Evolutionary conservation across 768 basidiomycete species (phyloP).

Genomic region (Cyclocybe cylindracea): DNA sequence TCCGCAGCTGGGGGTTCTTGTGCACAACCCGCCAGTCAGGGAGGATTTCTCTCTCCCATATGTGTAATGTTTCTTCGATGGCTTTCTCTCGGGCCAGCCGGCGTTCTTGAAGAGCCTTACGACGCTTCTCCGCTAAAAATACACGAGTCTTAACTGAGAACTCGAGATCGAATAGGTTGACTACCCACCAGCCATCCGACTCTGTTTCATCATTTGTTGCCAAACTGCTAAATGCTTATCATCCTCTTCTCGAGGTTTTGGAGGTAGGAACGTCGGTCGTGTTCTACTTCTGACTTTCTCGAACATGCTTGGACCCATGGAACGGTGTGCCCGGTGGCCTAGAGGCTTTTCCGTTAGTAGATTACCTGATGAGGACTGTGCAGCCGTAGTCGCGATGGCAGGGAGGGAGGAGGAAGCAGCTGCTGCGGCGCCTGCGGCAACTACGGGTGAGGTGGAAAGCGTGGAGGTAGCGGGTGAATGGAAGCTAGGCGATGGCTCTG

Average conservation of each 20-base stretch:
- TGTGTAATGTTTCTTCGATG: conserved; percentile 66
- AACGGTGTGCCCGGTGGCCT: conserved; percentile 47
- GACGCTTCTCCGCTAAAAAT: conserved; percentile 66
- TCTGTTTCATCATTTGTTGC: conserved; percentile 86
- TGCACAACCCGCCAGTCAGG: conserved; percentile 83
- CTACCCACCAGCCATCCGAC: conserved; percentile 68
- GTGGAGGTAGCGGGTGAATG: too few species aligned
- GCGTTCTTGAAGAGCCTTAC: conserved; percentile 61
- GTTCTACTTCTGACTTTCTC: conserved; percentile 85
- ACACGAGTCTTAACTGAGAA: conserved; percentile 2
- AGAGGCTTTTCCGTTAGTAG: conserved; percentile 28
- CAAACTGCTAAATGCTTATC: conserved; percentile 83
- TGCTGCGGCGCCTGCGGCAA: neutral
- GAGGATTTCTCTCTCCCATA: conserved; percentile 79
- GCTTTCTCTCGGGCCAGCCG: conserved; percentile 62
- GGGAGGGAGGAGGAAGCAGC: conserved; percentile 10
- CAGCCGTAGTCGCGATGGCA: conserved; percentile 12
- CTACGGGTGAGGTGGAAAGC: too few species aligned
- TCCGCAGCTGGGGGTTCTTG: conserved; percentile 62
- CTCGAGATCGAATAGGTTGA: neutral
- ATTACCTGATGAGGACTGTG: conserved; percentile 8
- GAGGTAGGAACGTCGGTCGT: conserved; percentile 82
- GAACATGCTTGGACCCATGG: conserved; percentile 66
- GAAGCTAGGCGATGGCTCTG: too few species aligned
- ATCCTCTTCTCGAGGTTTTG: conserved; percentile 78